Percentiles rank a stretch among this genome's conserved stretches.
These are phyloP conservation scores for Physocladia obscura DNA, from an alignment of 192 early-diverging fungal genomes.

Conservation along the genomic window DNA sequence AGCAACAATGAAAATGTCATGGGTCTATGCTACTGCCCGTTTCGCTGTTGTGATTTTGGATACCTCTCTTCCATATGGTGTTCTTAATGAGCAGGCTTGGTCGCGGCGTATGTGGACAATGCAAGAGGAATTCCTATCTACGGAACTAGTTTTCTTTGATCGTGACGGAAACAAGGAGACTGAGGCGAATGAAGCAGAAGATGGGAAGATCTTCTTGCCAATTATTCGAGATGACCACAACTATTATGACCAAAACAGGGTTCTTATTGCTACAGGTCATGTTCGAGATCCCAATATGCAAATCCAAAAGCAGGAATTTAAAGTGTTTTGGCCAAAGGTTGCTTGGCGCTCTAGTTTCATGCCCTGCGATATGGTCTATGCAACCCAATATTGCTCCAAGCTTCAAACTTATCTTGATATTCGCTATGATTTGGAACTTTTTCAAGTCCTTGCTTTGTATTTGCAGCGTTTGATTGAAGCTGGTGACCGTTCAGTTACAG, in stretches of 20 bases:
- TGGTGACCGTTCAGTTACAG: not conserved
- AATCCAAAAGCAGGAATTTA: not conserved
- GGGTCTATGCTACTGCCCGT: constrained; percentile 2
- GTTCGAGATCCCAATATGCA: not conserved
- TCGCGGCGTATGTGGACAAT: not conserved
- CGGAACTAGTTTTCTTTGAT: not conserved
- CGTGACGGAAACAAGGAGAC: not conserved
- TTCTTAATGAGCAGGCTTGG: too few species aligned
- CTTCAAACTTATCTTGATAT: not conserved
- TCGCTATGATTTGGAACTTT: not conserved
- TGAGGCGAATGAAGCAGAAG: not conserved
- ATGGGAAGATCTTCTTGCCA: not conserved
- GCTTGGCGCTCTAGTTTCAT: not conserved
- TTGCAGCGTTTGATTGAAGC: not conserved
- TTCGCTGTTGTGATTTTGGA: not conserved
- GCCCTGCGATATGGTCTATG: not conserved
- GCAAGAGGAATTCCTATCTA: not conserved
- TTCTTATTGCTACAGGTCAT: not conserved
- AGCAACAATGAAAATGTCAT: constrained; percentile 9
- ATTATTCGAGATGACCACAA: not conserved
- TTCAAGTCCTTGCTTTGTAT: not conserved
- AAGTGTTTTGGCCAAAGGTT: not conserved
- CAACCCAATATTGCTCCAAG: not conserved
- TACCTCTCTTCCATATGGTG: not conserved
- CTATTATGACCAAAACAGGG: not conserved